Evolutionary conservation across 176 grass and related monocot genomes (phyloP).

Genomic region (Rhynchospora tenuis): DNA sequence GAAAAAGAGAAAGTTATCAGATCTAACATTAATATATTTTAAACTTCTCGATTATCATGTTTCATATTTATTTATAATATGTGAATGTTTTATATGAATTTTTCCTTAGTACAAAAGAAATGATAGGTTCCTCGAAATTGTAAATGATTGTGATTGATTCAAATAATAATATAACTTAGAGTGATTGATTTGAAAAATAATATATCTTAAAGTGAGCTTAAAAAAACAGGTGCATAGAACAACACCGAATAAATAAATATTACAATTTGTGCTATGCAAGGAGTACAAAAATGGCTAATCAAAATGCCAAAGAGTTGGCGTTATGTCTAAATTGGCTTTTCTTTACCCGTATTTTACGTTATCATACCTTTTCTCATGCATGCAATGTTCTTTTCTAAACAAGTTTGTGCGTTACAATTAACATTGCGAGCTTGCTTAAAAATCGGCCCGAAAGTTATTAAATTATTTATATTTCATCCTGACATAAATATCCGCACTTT

Average conservation of each 20-base stretch:
- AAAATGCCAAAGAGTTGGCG: background rate
- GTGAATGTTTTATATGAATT: too few species aligned
- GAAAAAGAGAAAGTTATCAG: background rate
- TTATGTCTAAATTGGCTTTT: background rate
- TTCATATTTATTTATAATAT: too few species aligned
- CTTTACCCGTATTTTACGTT: too few species aligned
- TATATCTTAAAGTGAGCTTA: too few species aligned
- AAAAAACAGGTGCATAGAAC: too few species aligned
- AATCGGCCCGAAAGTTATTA: background rate
- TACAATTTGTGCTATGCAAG: background rate
- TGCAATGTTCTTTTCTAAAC: background rate
- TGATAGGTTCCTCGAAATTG: too few species aligned
- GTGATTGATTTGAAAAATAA: too few species aligned
- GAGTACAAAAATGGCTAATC: background rate
- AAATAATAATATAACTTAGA: too few species aligned
- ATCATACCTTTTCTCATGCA: background rate
- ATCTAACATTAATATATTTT: background rate
- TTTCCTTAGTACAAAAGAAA: too few species aligned
- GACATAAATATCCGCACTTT: background rate
- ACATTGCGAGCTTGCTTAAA: background rate
- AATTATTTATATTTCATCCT: background rate
- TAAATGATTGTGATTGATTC: too few species aligned
- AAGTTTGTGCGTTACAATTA: background rate
- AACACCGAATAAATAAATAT: too few species aligned
- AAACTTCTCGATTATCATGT: too few species aligned